A percentile compares a stretch with the other conserved stretches of the same genome.
These are phyloP conservation scores for Berberis thunbergii DNA, from an alignment of 164 flowering plant genomes.

Conservation along the genomic window DNA sequence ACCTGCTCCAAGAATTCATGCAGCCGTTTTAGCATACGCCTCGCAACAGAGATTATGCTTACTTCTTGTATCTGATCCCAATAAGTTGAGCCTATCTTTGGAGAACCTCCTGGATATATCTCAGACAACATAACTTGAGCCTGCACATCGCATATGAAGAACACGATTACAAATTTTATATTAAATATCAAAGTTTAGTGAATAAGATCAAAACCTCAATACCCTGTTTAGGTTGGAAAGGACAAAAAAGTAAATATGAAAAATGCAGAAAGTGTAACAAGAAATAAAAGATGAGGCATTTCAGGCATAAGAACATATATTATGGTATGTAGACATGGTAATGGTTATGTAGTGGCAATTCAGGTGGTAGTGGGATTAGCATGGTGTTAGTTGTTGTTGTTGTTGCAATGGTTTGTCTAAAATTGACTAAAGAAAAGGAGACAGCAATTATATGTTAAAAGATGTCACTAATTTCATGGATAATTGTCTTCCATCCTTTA, in stretches of 20 bases:
- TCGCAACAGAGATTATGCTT: constrained; percentile 64
- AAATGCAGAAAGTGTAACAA: no score
- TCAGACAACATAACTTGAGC: constrained; percentile 90
- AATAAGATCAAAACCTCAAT: not conserved
- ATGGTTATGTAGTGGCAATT: no score
- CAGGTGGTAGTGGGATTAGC: no score
- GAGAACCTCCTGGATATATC: constrained; percentile 93
- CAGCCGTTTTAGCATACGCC: constrained; percentile 75
- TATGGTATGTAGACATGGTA: no score
- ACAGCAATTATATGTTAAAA: no score
- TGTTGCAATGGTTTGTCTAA: no score
- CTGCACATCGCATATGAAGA: constrained; percentile 28
- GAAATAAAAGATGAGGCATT: no score
- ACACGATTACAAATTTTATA: not conserved
- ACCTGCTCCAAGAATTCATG: constrained; percentile 84
- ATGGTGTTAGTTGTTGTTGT: no score
- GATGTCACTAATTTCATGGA: no score
- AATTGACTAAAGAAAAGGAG: no score
- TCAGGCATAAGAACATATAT: no score
- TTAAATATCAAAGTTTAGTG: not conserved
- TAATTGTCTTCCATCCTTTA: no score
- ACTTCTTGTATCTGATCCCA: constrained; percentile 97
- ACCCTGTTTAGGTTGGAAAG: not conserved
- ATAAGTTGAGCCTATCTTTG: constrained; percentile 75
- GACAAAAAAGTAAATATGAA: not conserved